phyloP scores from a whole-genome alignment of 129 eudicot species.

The Artemisia annua region DNA sequence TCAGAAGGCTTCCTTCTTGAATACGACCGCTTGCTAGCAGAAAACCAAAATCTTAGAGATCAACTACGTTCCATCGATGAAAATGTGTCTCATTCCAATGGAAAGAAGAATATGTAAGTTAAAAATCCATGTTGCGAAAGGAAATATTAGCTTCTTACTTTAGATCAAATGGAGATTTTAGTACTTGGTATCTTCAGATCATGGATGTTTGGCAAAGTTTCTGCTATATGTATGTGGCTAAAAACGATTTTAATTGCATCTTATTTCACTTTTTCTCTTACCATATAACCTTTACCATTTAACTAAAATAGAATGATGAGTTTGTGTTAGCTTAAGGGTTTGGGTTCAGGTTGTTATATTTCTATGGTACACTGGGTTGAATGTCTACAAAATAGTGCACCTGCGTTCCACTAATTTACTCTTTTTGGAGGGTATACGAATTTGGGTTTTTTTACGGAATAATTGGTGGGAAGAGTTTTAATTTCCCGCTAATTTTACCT shows the following conservation, averaged over 20 bases:
- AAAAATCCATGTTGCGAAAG: background rate
- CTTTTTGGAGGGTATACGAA: too few species aligned
- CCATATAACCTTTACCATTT: background rate
- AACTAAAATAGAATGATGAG: background rate
- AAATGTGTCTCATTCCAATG: conserved; percentile 43
- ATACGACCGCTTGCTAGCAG: conserved; percentile 50
- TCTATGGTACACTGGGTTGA: too few species aligned
- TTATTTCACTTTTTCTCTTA: background rate
- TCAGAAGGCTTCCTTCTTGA: conserved; percentile 67
- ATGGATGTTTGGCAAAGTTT: conserved; percentile 20
- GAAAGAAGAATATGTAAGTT: conserved; percentile 61
- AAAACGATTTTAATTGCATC: conserved; percentile 7
- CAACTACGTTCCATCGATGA: conserved; percentile 53
- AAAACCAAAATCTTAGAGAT: conserved; percentile 46
- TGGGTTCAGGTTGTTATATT: too few species aligned
- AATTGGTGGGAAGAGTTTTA: too few species aligned
- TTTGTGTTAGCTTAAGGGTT: too few species aligned
- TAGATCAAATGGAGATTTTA: background rate
- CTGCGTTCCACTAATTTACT: too few species aligned
- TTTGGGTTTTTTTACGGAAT: too few species aligned
- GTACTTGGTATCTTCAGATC: background rate
- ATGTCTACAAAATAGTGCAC: too few species aligned
- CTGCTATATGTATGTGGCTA: background rate
- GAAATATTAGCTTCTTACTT: background rate
- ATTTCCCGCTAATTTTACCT: too few species aligned